Evolutionary conservation across 306 rosid genomes (phyloP).

Genomic region (Gynostemma pentaphyllum): DNA sequence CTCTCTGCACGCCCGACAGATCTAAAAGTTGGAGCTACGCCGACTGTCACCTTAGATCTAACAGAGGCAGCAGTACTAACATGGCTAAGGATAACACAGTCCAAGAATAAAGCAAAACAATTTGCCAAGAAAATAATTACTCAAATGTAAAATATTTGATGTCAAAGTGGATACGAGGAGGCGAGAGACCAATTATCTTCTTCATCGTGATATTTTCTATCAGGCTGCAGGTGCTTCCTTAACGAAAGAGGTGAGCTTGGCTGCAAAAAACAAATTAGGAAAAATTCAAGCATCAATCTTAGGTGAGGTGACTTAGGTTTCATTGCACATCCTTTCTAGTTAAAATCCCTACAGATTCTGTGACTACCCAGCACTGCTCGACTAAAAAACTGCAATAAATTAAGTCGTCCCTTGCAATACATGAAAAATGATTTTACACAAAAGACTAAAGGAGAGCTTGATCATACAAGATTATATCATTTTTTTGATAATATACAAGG

Average conservation of each 20-base stretch:
- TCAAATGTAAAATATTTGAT: background rate
- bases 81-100: slow-evolving; percentile 34
- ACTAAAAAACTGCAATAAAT: no score
- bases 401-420: no score
- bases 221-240: slow-evolving; percentile 38
- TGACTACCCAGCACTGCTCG: no score
- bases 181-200: slow-evolving; percentile 76
- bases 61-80: slow-evolving; percentile 57
- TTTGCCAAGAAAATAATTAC: background rate
- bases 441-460: no score
- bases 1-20: slow-evolving; percentile 70
- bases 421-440: no score
- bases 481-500: no score
- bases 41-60: slow-evolving; percentile 69
- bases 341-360: no score
- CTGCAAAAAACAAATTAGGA: slow-evolving; percentile 34
- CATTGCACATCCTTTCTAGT: background rate
- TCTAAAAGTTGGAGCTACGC: slow-evolving; percentile 75
- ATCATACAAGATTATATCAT: no score
- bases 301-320: background rate
- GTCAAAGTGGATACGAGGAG: slow-evolving; percentile 73
- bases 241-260: slow-evolving; percentile 56
- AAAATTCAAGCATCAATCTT: slow-evolving; percentile 1
- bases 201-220: slow-evolving; percentile 63
- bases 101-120: background rate